A percentile compares a stretch with the other conserved stretches of the same genome.
phyloP scores from a whole-genome alignment of 768 basidiomycete genomes.

The Kwoniella sp. region DNA sequence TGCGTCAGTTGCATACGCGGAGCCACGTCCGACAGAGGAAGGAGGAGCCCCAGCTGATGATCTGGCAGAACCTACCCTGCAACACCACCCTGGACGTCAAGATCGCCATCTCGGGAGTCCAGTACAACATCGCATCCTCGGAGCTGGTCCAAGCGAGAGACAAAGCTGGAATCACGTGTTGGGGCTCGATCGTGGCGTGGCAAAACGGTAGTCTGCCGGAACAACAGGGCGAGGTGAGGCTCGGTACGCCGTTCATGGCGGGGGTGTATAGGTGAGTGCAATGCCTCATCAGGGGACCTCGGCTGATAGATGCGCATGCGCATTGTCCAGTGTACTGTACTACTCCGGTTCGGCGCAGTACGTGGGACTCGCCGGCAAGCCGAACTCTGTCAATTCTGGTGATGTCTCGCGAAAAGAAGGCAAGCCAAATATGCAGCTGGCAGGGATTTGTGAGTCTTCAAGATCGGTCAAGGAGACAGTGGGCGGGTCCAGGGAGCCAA shows the following conservation, averaged over 20 bases:
- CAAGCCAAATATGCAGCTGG: constrained; percentile 25
- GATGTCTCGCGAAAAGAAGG: constrained; percentile 12
- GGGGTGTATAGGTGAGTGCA: constrained; percentile 42
- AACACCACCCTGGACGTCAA: constrained; percentile 37
- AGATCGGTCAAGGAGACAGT: no score
- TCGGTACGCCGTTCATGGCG: constrained; percentile 47
- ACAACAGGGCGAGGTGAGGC: constrained; percentile 31
- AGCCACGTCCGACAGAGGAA: no score
- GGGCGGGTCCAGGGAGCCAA: neutral
- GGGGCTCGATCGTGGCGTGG: constrained; percentile 43
- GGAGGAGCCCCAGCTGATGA: no score
- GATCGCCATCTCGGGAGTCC: constrained; percentile 23
- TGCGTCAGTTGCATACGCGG: no score
- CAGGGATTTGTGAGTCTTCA: constrained; percentile 32
- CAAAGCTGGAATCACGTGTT: constrained; percentile 27
- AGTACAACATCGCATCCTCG: constrained; percentile 36
- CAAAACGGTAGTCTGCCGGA: constrained; percentile 38
- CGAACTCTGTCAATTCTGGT: constrained; percentile 36
- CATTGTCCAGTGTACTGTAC: constrained; percentile 36
- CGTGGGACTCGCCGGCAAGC: constrained; percentile 47
- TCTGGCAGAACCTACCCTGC: constrained; percentile 42
- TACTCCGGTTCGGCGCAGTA: constrained; percentile 29
- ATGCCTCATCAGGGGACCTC: no score
- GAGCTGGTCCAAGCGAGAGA: constrained; percentile 34
- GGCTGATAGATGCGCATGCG: no score